A percentile compares a stretch with the other conserved stretches of the same genome.
phyloP scores from a whole-genome alignment of 768 basidiomycete genomes.

The Lactarius psammicola region DNA sequence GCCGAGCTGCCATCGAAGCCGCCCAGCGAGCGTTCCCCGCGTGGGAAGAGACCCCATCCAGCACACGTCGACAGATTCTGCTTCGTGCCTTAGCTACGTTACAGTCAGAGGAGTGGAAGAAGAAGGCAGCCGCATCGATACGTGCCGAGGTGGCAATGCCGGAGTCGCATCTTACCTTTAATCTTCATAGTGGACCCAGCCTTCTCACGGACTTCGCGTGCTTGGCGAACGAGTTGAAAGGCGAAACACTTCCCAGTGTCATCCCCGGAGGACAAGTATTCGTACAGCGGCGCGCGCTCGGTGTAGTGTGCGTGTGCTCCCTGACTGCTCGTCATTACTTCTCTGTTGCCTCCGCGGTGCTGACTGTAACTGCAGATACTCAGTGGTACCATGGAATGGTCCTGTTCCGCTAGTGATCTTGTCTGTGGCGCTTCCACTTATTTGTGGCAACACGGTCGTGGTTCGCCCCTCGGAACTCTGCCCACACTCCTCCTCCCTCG shows the following conservation, averaged over 20 bases:
- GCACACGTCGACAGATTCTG: slow-evolving; percentile 16
- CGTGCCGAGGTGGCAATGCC: slow-evolving; percentile 13
- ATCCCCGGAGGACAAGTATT: slow-evolving; percentile 46
- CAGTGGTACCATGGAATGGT: slow-evolving; percentile 58
- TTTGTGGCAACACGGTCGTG: slow-evolving; percentile 58
- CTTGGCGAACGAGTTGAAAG: slow-evolving; percentile 41
- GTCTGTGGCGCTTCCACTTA: slow-evolving; percentile 45
- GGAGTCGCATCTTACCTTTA: slow-evolving; percentile 27
- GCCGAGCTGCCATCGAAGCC: slow-evolving; percentile 22
- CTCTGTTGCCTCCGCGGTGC: not conserved
- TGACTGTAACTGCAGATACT: slow-evolving; percentile 38
- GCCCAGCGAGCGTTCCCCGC: slow-evolving; percentile 21
- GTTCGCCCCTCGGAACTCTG: slow-evolving; percentile 52
- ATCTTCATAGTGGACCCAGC: slow-evolving; percentile 31
- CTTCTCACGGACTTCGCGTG: slow-evolving; percentile 38
- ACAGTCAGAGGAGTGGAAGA: slow-evolving; percentile 18
- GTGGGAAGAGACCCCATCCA: slow-evolving; percentile 17
- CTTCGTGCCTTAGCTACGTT: slow-evolving; percentile 16
- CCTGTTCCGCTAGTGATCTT: slow-evolving; percentile 46
- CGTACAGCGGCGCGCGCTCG: slow-evolving; percentile 48
- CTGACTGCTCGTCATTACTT: not conserved
- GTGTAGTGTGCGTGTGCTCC: slow-evolving; percentile 48
- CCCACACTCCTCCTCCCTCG: slow-evolving; percentile 47
- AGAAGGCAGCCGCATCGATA: slow-evolving; percentile 7
- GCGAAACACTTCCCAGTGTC: slow-evolving; percentile 44